A percentile compares a stretch with the other conserved stretches of the same genome.
phyloP scores from a whole-genome alignment of 192 early-diverging fungal species.

The Entomortierella parvispora region DNA sequence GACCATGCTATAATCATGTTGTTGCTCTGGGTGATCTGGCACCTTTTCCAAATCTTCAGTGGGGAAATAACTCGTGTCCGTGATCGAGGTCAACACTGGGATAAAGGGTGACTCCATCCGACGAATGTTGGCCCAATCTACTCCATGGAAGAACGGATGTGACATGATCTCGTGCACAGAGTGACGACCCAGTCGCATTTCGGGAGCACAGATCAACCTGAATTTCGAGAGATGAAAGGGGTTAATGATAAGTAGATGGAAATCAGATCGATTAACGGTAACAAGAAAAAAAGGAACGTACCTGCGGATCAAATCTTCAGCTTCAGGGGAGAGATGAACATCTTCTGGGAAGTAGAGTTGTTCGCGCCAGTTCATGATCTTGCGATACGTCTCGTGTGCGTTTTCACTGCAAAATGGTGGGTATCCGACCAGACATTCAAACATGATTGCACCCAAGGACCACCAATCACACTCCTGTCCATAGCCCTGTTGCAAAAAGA shows the following conservation, averaged over 20 bases:
- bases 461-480: conserved; percentile 99
- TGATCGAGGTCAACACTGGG: conserved; percentile 91
- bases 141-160: conserved; percentile 95
- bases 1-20: conserved; percentile 16
- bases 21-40: conserved; percentile 60
- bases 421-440: conserved; percentile 97
- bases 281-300: conserved; percentile 39
- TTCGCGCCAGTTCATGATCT: conserved; percentile 98
- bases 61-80: conserved; percentile 98
- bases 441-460: conserved; percentile 99
- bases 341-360: conserved; percentile 93
- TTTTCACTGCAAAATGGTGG: conserved; percentile 98
- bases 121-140: conserved; percentile 92
- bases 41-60: conserved; percentile 90
- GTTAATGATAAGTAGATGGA: not conserved
- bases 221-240: not conserved
- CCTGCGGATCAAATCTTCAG: conserved; percentile 92
- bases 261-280: too few species aligned
- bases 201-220: conserved; percentile 88
- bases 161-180: conserved; percentile 85
- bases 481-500: conserved; percentile 94
- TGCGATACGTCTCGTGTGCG: conserved; percentile 95
- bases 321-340: conserved; percentile 88
- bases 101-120: conserved; percentile 89
- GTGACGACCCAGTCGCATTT: conserved; percentile 82